Percentiles rank a stretch among this genome's conserved stretches.
These are phyloP conservation scores for Starmerella davenportii DNA, from an alignment of 805 yeast species.

Conservation along the genomic window DNA sequence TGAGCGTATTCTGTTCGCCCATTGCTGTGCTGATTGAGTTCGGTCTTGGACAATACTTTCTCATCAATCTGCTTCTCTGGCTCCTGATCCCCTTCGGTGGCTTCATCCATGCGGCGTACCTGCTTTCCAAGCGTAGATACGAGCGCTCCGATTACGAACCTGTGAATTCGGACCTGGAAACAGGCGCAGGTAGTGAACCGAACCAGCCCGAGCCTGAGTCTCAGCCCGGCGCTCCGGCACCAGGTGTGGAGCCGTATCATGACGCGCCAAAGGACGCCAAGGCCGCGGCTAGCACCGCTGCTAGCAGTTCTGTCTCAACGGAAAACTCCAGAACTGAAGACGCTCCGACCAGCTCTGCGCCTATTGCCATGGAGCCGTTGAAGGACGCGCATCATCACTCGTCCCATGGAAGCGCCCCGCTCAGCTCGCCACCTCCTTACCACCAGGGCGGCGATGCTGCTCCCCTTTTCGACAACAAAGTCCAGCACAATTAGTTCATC, in stretches of 20 bases:
- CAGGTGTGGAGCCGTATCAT: neutral
- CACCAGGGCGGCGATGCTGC: neutral
- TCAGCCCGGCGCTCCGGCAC: neutral
- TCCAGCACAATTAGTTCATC: neutral
- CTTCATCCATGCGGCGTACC: conserved; percentile 10
- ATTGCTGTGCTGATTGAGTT: conserved; percentile 5
- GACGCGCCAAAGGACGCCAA: neutral
- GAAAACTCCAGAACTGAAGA: neutral
- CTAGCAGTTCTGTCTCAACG: no score
- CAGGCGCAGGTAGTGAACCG: neutral
- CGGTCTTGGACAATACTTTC: neutral
- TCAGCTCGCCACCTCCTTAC: neutral
- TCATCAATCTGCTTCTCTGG: conserved; percentile 1
- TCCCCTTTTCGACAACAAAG: neutral
- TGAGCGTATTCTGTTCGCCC: conserved; percentile 9
- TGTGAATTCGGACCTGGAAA: neutral
- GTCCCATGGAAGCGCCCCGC: neutral
- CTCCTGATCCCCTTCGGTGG: conserved; percentile 9
- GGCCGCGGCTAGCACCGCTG: no score
- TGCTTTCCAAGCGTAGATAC: conserved; percentile 1
- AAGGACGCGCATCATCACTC: neutral
- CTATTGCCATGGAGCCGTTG: no score
- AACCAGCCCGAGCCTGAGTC: neutral
- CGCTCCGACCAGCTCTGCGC: neutral
- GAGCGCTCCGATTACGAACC: neutral